Evolutionary conservation across 2,329 filamentous ascomycete species (phyloP).

Genomic region (Colletotrichum theobromicola): DNA sequence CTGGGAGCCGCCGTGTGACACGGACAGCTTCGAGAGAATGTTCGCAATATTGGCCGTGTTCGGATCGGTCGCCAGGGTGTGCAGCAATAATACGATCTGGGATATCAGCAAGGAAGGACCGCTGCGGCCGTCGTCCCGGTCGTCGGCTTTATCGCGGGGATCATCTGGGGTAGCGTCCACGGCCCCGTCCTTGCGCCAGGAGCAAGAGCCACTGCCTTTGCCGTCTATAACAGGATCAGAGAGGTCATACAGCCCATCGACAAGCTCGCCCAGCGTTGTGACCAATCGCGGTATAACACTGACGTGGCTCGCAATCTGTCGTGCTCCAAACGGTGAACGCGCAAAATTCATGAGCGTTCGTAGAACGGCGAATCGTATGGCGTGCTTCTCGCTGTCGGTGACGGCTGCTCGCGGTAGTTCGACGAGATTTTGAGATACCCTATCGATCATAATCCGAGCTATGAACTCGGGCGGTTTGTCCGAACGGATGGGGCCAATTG

Average conservation of each 20-base stretch:
- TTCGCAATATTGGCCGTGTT: constrained; percentile 54
- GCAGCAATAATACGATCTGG: constrained; percentile 53
- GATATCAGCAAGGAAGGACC: constrained; percentile 52
- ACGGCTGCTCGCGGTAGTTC: constrained; percentile 55
- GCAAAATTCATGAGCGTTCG: constrained; percentile 66
- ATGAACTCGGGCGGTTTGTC: constrained; percentile 46
- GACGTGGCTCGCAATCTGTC: constrained; percentile 71
- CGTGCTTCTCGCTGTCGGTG: constrained; percentile 43
- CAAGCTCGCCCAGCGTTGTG: constrained; percentile 65
- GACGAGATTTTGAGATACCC: constrained; percentile 66
- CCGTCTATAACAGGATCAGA: constrained; percentile 2
- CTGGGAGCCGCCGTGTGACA: constrained; percentile 75
- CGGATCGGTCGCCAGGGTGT: constrained; percentile 56
- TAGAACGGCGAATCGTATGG: constrained; percentile 52
- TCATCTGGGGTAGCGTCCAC: constrained; percentile 10
- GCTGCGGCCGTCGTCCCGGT: constrained; percentile 9
- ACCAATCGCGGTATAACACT: constrained; percentile 77
- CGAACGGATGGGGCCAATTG: constrained; percentile 68
- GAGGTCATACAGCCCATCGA: constrained; percentile 74
- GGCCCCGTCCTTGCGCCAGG: constrained; percentile 2
- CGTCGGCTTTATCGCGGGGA: not conserved
- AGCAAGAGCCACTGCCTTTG: not conserved
- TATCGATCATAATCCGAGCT: constrained; percentile 60
- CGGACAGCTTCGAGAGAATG: constrained; percentile 73
- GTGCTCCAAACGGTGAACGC: constrained; percentile 64